These are phyloP conservation scores for Aspergillus cristatus DNA, from an alignment of 495 filamentous ascomycete genomes.

Conservation along the genomic window DNA sequence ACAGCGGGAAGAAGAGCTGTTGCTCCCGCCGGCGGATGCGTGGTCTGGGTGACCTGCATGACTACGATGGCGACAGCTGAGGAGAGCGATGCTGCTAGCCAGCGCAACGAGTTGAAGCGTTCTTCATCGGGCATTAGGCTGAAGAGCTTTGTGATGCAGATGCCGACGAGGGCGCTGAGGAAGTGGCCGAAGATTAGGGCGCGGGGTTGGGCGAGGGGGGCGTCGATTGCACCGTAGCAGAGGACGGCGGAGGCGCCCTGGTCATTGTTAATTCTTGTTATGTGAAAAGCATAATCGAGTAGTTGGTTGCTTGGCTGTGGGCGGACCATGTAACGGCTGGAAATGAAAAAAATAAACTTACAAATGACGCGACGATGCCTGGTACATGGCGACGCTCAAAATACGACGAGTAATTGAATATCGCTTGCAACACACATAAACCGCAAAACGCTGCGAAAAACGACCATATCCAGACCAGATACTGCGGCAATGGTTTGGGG, in stretches of 20 bases:
- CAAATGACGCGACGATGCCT: constrained; percentile 27
- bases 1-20: constrained; percentile 67
- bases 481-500: constrained; percentile 16
- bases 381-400: constrained; percentile 23
- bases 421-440: constrained; percentile 20
- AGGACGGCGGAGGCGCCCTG: constrained; percentile 67
- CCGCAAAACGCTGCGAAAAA: constrained; percentile 28
- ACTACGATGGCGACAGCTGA: constrained; percentile 53
- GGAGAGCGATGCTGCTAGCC: constrained; percentile 58
- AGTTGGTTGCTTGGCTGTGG: too few species aligned
- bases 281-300: too few species aligned
- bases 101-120: constrained; percentile 45
- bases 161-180: constrained; percentile 53
- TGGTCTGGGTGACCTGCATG: constrained; percentile 67
- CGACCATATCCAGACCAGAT: constrained; percentile 21
- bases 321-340: too few species aligned
- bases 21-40: constrained; percentile 77
- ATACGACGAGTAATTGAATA: constrained; percentile 25
- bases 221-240: constrained; percentile 56
- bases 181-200: constrained; percentile 60
- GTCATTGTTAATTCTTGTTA: too few species aligned
- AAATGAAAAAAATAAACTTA: constrained; percentile 6
- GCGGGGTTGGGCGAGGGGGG: constrained; percentile 68
- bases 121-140: constrained; percentile 34
- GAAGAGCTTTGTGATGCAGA: constrained; percentile 62